phyloP scores from a whole-genome alignment of 2,329 filamentous ascomycete genomes.

The Phialophora macrospora region DNA sequence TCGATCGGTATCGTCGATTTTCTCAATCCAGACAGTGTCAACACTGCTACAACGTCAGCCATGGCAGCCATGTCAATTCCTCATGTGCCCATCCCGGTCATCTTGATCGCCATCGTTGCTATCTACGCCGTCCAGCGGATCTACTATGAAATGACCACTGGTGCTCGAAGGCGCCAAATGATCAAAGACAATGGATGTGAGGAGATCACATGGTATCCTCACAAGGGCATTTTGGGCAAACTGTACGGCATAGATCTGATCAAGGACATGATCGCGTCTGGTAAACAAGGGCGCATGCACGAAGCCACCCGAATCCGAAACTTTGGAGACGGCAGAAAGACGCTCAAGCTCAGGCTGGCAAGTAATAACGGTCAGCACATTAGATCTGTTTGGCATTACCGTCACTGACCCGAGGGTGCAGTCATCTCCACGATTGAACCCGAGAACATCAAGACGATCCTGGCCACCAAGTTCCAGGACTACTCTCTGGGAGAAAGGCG shows the following conservation, averaged over 20 bases:
- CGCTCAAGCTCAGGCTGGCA: slow-evolving; percentile 20
- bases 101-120: slow-evolving; percentile 25
- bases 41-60: not conserved
- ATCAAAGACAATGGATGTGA: slow-evolving; percentile 53
- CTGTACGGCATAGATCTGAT: slow-evolving; percentile 35
- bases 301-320: slow-evolving; percentile 32
- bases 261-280: slow-evolving; percentile 28
- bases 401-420: slow-evolving; percentile 6
- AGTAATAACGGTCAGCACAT: slow-evolving; percentile 13
- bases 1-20: not conserved
- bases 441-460: slow-evolving; percentile 58
- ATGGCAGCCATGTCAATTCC: slow-evolving; percentile 29
- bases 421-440: slow-evolving; percentile 49
- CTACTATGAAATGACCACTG: slow-evolving; percentile 35
- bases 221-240: slow-evolving; percentile 49
- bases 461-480: slow-evolving; percentile 34
- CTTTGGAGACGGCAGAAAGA: slow-evolving; percentile 29
- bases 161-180: slow-evolving; percentile 32
- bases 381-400: not conserved
- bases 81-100: slow-evolving; percentile 19
- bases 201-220: slow-evolving; percentile 52
- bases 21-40: not conserved
- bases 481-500: slow-evolving; percentile 55
- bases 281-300: slow-evolving; percentile 31
- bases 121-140: slow-evolving; percentile 26